Conservation (phyloP, 1,284 basidiomycete species). For the Clitocybe nebularis region DNA sequence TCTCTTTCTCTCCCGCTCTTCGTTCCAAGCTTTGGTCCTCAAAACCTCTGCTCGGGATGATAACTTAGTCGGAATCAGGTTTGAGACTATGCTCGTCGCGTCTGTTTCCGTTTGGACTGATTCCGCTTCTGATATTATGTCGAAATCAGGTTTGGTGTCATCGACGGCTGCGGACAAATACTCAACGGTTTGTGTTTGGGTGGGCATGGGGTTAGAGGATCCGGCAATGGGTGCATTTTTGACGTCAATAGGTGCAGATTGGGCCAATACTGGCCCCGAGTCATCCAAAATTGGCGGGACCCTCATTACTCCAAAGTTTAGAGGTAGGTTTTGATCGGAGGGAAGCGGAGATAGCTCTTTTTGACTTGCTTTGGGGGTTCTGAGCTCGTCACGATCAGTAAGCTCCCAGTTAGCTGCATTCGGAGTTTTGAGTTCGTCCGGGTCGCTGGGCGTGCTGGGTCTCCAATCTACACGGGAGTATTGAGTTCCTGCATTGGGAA, state of each 20-base stretch:
- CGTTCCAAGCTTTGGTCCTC: conserved; percentile 33
- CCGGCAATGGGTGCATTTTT: too few species aligned
- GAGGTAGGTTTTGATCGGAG: conserved; percentile 12
- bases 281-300: neutral
- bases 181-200: conserved; percentile 17
- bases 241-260: neutral
- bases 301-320: conserved; percentile 10
- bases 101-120: conserved; percentile 19
- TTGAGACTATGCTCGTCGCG: conserved; percentile 30
- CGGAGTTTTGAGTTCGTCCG: conserved; percentile 19
- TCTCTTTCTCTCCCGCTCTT: conserved; percentile 24
- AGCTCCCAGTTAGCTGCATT: conserved; percentile 13
- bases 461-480: conserved; percentile 2
- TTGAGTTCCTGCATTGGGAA: conserved; percentile 14
- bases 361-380: conserved; percentile 11
- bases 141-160: conserved; percentile 13
- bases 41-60: conserved; percentile 31
- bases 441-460: conserved; percentile 14
- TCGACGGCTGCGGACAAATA: conserved; percentile 15
- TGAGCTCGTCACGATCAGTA: conserved; percentile 19
- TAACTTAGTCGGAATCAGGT: conserved; percentile 25
- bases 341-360: conserved; percentile 18
- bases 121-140: conserved; percentile 13
- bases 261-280: neutral
- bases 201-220: too few species aligned